These are phyloP conservation scores for Hericium alpestre DNA, from an alignment of 768 basidiomycete genomes.

Conservation along the genomic window DNA sequence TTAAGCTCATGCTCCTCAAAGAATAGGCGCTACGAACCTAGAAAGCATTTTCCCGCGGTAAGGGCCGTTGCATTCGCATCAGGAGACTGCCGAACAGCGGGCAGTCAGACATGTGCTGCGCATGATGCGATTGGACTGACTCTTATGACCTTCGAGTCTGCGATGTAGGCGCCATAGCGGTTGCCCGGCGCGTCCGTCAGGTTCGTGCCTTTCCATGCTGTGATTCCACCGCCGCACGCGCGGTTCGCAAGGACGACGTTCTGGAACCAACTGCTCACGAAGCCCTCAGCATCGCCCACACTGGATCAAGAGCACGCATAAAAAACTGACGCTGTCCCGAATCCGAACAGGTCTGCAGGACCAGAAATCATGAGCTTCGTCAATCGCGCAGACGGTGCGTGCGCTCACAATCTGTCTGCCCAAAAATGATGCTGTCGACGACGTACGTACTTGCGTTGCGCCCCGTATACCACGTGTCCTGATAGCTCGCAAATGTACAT, in stretches of 20 bases:
- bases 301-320: neutral
- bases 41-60: constrained; percentile 35
- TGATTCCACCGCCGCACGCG: constrained; percentile 54
- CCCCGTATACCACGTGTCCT: constrained; percentile 61
- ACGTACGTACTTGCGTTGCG: constrained; percentile 48
- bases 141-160: constrained; percentile 44
- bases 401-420: constrained; percentile 50
- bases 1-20: neutral
- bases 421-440: constrained; percentile 51
- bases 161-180: constrained; percentile 46
- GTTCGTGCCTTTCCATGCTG: constrained; percentile 55
- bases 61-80: constrained; percentile 42
- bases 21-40: constrained; percentile 26
- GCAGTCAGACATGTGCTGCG: neutral
- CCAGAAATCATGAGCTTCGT: neutral
- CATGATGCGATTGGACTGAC: constrained; percentile 22
- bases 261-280: constrained; percentile 42
- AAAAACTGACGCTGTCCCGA: constrained; percentile 42
- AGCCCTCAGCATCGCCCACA: neutral
- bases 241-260: constrained; percentile 48
- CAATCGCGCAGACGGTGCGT: neutral
- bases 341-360: constrained; percentile 42
- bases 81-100: constrained; percentile 32
- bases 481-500: constrained; percentile 48
- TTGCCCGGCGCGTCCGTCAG: constrained; percentile 39